phyloP scores from a whole-genome alignment of 768 basidiomycete species.

The Chalciporus sphaerocephalus region DNA sequence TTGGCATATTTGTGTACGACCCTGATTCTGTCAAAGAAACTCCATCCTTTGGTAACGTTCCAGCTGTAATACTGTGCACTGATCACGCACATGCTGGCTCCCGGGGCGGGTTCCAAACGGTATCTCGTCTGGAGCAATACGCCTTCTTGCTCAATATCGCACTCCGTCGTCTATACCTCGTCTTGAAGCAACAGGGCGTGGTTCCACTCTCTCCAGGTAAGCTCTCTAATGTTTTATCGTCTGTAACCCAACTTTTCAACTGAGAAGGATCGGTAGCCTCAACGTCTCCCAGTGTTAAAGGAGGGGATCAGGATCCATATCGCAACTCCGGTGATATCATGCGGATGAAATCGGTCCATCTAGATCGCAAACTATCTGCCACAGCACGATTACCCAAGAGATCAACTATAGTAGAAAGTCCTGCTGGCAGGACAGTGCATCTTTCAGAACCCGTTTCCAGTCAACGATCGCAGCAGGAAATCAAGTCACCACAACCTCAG shows the following conservation, averaged over 20 bases:
- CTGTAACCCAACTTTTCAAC: slow-evolving; percentile 9
- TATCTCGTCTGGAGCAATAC: slow-evolving; percentile 94
- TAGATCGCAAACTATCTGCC: slow-evolving; percentile 93
- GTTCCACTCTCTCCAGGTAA: slow-evolving; percentile 78
- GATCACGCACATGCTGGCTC: slow-evolving; percentile 70
- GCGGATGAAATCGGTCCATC: slow-evolving; percentile 89
- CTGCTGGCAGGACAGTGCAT: slow-evolving; percentile 81
- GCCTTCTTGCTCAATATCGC: slow-evolving; percentile 96
- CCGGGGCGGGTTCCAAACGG: slow-evolving; percentile 78
- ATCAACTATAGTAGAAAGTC: slow-evolving; percentile 94
- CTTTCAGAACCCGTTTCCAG: slow-evolving; percentile 53
- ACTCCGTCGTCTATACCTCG: slow-evolving; percentile 80
- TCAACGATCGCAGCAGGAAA: slow-evolving; percentile 44
- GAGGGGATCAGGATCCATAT: slow-evolving; percentile 65
- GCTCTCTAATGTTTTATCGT: slow-evolving; percentile 11
- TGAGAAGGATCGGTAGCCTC: slow-evolving; percentile 21
- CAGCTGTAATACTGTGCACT: slow-evolving; percentile 69
- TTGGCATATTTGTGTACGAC: slow-evolving; percentile 74
- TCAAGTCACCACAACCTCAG: slow-evolving; percentile 37
- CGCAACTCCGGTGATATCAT: slow-evolving; percentile 87
- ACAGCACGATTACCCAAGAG: slow-evolving; percentile 89
- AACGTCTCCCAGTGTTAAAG: slow-evolving; percentile 32
- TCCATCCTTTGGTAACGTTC: slow-evolving; percentile 67
- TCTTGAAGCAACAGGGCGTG: slow-evolving; percentile 84
- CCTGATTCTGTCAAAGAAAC: slow-evolving; percentile 64